Conservation (phyloP, 331 rosid species). For the Malus hybrid region DNA sequence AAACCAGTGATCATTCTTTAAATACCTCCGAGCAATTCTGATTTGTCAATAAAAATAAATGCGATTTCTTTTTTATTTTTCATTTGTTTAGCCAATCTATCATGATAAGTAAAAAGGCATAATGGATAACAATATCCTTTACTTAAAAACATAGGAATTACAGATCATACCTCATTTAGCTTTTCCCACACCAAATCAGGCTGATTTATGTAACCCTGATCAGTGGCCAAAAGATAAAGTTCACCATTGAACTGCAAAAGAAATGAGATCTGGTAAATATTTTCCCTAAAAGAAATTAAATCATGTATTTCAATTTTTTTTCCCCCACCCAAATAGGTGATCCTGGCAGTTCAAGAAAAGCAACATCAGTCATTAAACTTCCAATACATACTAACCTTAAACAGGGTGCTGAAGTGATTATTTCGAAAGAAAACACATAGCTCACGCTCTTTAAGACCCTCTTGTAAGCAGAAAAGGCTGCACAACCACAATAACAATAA, state of each 20-base stretch:
- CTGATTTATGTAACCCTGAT: slow-evolving; percentile 96
- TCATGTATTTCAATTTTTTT: not conserved
- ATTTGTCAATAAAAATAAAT: no score
- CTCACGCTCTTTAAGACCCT: slow-evolving; percentile 90
- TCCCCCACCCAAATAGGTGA: not conserved
- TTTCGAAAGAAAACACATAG: slow-evolving; percentile 95
- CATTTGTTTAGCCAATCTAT: no score
- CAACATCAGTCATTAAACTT: slow-evolving; percentile 9
- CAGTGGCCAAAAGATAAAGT: slow-evolving; percentile 96
- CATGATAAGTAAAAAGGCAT: no score
- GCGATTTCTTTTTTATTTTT: no score
- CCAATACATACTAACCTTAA: slow-evolving; percentile 65
- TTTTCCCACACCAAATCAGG: slow-evolving; percentile 99
- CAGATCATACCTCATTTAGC: slow-evolving; percentile 70
- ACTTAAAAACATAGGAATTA: slow-evolving; percentile 2
- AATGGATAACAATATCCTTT: not conserved
- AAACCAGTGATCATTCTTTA: not conserved
- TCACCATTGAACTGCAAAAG: slow-evolving; percentile 62
- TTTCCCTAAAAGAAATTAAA: not conserved
- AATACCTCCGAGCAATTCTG: not conserved
- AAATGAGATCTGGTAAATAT: slow-evolving; percentile 7
- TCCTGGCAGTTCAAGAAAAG: slow-evolving; percentile 14
- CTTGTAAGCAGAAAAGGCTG: slow-evolving; percentile 96
- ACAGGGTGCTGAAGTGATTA: slow-evolving; percentile 99
- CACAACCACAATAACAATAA: slow-evolving; percentile 27